Base-by-base conservation (phyloP, 768 basidiomycete genomes). In the Porphyrellus cyaneotinctus region DNA sequence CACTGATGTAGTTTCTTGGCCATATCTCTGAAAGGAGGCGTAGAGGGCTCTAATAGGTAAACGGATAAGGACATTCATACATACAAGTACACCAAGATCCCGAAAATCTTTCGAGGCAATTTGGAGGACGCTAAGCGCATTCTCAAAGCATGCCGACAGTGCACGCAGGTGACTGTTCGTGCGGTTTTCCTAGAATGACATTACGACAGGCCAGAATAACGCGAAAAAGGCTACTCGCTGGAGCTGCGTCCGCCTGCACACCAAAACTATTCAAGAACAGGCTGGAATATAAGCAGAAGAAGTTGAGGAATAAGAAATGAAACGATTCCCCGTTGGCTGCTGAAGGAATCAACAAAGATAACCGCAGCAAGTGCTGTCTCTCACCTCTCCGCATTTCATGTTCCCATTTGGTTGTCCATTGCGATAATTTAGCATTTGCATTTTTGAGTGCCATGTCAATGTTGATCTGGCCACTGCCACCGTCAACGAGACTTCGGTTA, bases 201-300 rank as follows among this genome's bases (percentile, higher is more conserved):
- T 46, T 14, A 59, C 5, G 26, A 38, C 26, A 30, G 38, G 18
- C 15, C 46, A 17, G 26, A 33, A 20, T 8, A 31, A 45, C 30
- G 35, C 52, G 37, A 46, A 58, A n/a, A 56, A 32, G 31, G 30
- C 45, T 53, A 73, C 80, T 62, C 60, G 81, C 85, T 47, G 82
- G 76, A 48, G 74, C 66, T 68, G 84, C 75, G 32, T 81, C 77
- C 18, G 79, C 77, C 59, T 87, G 84, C 43, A 91, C 82, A 24
- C 87, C 90, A 66, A 91, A 88, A 58, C 87, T 88, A 67, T 92
- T 92, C 65, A 92, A 70, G 72, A 91, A 92, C 45, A 93, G 75
- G 54, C 85, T 77, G 46, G 89, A 86, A 64, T 92, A 81, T 30
- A 89, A 74, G 44, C 87, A 79, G 75, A 91, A 92, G 62, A 88